These are phyloP conservation scores for Colletotrichum sp. DNA, from an alignment of 2,329 filamentous ascomycete genomes.

Conservation along the genomic window DNA sequence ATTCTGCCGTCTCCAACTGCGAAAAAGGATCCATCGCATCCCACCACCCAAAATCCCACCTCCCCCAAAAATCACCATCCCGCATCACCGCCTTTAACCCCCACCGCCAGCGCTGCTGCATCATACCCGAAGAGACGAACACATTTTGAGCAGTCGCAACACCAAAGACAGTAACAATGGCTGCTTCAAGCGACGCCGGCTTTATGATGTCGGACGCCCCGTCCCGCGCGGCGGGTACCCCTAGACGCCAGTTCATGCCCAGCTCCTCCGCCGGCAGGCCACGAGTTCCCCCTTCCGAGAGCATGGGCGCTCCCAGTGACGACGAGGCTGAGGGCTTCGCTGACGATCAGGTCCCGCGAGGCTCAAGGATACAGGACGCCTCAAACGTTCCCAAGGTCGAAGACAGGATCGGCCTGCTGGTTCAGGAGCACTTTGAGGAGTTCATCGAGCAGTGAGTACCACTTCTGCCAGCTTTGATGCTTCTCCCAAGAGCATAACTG, in stretches of 20 bases:
- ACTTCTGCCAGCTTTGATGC: neutral
- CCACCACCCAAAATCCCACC: conserved; percentile 18
- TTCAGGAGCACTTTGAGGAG: conserved; percentile 78
- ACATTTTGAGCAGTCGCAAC: neutral
- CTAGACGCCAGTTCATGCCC: conserved; percentile 45
- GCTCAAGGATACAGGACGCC: conserved; percentile 51
- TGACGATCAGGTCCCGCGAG: conserved; percentile 66
- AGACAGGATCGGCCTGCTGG: conserved; percentile 75
- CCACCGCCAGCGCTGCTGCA: neutral
- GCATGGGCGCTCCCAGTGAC: conserved; percentile 63
- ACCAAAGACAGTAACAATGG: conserved; percentile 40
- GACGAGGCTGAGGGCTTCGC: conserved; percentile 67
- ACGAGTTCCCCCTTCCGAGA: conserved; percentile 67
- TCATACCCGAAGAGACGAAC: neutral
- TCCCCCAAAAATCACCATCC: conserved; percentile 17
- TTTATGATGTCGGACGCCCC: conserved; percentile 63
- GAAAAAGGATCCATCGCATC: conserved; percentile 19
- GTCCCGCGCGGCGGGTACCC: conserved; percentile 47
- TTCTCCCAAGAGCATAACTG: neutral
- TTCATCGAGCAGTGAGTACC: conserved; percentile 75
- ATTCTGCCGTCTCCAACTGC: conserved; percentile 10
- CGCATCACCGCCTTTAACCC: neutral
- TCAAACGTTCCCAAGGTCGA: conserved; percentile 72
- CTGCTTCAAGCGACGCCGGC: conserved; percentile 61
- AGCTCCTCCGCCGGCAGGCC: conserved; percentile 61